Conservation (phyloP, 2,329 filamentous ascomycete species). For the Ascochyta fabae region DNA sequence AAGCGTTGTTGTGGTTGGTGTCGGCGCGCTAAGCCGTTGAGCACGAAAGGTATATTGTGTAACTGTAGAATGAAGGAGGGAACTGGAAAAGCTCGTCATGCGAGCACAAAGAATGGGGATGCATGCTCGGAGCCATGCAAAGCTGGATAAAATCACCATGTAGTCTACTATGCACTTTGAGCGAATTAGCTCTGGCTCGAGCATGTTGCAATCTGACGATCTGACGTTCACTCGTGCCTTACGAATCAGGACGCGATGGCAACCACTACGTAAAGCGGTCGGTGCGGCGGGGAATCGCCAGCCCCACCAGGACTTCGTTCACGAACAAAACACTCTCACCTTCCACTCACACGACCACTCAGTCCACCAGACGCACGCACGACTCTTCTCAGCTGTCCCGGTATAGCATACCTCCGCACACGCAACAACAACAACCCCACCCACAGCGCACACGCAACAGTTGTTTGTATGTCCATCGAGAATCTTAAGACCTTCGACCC, state of each 20-base stretch:
- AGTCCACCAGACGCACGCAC: constrained; percentile 13
- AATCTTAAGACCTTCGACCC: constrained; percentile 72
- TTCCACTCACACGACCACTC: constrained; percentile 19
- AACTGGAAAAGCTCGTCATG: not conserved
- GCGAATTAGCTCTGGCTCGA: not conserved
- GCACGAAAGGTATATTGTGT: constrained; percentile 24
- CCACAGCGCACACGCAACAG: constrained; percentile 33
- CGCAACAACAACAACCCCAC: constrained; percentile 28
- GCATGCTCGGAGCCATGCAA: not conserved
- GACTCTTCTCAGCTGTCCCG: constrained; percentile 7
- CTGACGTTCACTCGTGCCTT: constrained; percentile 5
- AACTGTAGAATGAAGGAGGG: constrained; percentile 22
- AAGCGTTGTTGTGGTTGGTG: constrained; percentile 7
- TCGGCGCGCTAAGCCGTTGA: constrained; percentile 13
- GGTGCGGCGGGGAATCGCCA: not conserved
- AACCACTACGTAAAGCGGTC: constrained; percentile 5
- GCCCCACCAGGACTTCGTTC: constrained; percentile 26
- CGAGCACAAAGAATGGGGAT: not conserved
- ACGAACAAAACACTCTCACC: constrained; percentile 19
- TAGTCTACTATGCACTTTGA: constrained; percentile 5
- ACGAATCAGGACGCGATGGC: constrained; percentile 1
- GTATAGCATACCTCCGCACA: constrained; percentile 10
- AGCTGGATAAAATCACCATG: constrained; percentile 6
- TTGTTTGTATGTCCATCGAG: constrained; percentile 44
- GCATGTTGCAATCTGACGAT: not conserved